Base-by-base conservation (phyloP, 2,329 filamentous ascomycete species). In the Clonostachys byssicola region DNA sequence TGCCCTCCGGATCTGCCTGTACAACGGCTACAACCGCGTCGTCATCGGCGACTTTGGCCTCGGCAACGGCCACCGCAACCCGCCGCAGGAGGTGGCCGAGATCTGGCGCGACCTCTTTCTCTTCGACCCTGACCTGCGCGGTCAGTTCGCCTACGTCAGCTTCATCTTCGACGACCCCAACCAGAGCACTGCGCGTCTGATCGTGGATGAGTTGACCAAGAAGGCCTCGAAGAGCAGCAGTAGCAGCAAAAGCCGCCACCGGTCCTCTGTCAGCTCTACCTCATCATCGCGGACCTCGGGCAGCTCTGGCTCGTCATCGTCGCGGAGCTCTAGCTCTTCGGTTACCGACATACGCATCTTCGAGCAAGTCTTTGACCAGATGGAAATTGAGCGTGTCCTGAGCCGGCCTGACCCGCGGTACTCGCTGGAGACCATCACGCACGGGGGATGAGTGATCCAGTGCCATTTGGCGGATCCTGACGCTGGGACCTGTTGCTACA, bases 1-100 rank as follows among this genome's bases (percentile, higher is more conserved):
- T 2, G 83, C 86, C 3, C 76, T 91, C 16, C 77, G 83, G 42
- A 88, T 90, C 52, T 88, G 86, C 52, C 78, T 78, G 16, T 79
- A 75, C 56, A 75, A 81, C 55, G 70, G 72, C 49, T 80, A 83
- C 57, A 66, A 71, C 39, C 73, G 75, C 49, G 70, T 86, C 18
- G 78, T 82, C 44, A 77, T 86, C 49, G 81, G 80, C 18, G 82
- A 82, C 53, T 87, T 85, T 58, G 83, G 83, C 3, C 69, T 85
- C 7, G 83, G 83, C 42, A 83, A 83, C 51, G 72, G 74, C 36
- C 80, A 81, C 59, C 75, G 79, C 54, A 87, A 87, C 60, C 83
- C 83, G 39, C 78, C 83, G 1, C 74, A 76, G 57, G 81, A 85
- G 61, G 69, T 86, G 46, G 82, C 82, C 34, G 75, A 81, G 61